A percentile compares a stretch with the other conserved stretches of the same genome.
Conservation (phyloP, 306 rosid species). For the Geum urbanum region DNA sequence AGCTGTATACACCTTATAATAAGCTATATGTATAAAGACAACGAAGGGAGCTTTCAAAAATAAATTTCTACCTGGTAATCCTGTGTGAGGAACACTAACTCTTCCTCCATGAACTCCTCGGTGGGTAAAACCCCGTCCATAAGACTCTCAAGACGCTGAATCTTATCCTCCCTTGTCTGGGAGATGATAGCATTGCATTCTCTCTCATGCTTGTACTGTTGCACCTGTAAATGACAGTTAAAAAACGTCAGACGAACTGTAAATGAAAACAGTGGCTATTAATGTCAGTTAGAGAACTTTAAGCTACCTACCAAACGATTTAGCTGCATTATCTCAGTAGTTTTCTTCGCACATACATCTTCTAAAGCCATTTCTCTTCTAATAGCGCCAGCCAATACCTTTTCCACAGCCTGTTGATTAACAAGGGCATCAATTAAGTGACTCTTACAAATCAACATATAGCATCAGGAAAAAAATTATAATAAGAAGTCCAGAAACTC, state of each 20-base stretch:
- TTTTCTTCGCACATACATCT: conserved; percentile 80
- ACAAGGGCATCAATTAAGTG: conserved; percentile 2
- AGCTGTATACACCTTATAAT: conserved; percentile 45
- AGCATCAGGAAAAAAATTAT: conserved; percentile 9
- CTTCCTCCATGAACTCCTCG: conserved; percentile 86
- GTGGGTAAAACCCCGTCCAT: conserved; percentile 89
- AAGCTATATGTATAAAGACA: conserved; percentile 27
- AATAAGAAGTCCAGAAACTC: conserved; percentile 25
- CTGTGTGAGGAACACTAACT: conserved; percentile 57
- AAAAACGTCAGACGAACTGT: conserved; percentile 31
- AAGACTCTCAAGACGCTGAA: conserved; percentile 85
- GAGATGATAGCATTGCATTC: conserved; percentile 84
- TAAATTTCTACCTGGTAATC: conserved; percentile 66
- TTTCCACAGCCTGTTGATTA: conserved; percentile 63
- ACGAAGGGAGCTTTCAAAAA: conserved; percentile 15
- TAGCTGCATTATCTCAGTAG: conserved; percentile 72
- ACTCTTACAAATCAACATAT: conserved; percentile 13
- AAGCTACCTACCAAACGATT: conserved; percentile 76
- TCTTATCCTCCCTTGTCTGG: conserved; percentile 92
- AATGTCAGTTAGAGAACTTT: conserved; percentile 14
- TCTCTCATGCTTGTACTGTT: conserved; percentile 86
- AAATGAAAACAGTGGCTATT: conserved; percentile 14
- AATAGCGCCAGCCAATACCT: conserved; percentile 91
- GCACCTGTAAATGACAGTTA: conserved; percentile 55
- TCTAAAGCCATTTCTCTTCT: conserved; percentile 99